Base-by-base conservation (phyloP, 768 basidiomycete genomes). In the Tubosaeta brunneosetosa region DNA sequence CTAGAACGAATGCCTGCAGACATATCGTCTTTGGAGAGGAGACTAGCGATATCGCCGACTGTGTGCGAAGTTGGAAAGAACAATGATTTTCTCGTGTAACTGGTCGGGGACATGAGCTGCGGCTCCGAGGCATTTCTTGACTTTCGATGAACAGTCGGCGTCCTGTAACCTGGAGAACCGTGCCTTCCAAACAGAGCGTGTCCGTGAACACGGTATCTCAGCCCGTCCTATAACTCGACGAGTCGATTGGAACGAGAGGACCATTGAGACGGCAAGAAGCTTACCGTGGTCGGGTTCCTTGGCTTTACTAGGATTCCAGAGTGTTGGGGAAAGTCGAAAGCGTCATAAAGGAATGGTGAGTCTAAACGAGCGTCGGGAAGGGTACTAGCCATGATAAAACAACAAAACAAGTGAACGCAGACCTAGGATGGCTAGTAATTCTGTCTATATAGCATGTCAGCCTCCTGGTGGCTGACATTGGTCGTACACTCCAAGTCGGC, bases 71-170 rank as follows among this genome's bases (percentile, higher is more conserved):
- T 48, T 22, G 40, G 29, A 32, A 56, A 34, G 29, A 57, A 55
- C 65, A 56, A 59, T 12, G 64, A 55, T 17, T 56, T 65, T 22
- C 33, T 53, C 55, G 50, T 50, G 47, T 34, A 44, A 17, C 56
- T 56, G 22, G 57, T 60, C 0, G 63, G 62, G 13, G 49, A 62
- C 32, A 52, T 22, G 3, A 65, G 56, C 38, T 53, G 62, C 19
- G 64, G 63, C 2, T 64, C 61, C 9, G 65, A 65, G 29, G 54
- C 62, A 13, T 63, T 63, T 26, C 60, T 65, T 3, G 57, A 25
- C 19, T 36, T 48, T 5, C 29, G 13, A 43, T 6, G 33, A 4
- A 25, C 6, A 7, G 47, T 40, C 22, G 22, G 22, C 10, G 22
- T 36, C 31, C 12, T 29, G 14, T 33, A 19, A 12, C 17, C 16